These are phyloP conservation scores for Senna tora DNA, from an alignment of 306 rosid genomes.

Conservation along the genomic window DNA sequence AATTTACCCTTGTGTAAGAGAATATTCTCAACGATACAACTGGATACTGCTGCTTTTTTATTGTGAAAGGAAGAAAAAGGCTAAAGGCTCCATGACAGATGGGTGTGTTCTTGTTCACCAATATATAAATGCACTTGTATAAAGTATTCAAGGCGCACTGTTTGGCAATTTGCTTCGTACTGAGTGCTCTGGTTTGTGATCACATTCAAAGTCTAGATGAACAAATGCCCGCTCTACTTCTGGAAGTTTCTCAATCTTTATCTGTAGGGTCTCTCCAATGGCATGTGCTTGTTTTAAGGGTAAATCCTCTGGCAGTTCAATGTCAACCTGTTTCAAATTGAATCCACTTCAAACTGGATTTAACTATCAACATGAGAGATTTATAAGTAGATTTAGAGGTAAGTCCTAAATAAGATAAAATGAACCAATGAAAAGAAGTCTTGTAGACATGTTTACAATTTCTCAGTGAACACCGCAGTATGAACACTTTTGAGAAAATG, in stretches of 20 bases:
- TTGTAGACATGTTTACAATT: neutral
- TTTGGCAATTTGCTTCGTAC: constrained; percentile 73
- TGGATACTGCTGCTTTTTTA: constrained; percentile 7
- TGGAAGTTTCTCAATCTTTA: constrained; percentile 74
- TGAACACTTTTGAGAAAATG: neutral
- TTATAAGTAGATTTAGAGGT: neutral
- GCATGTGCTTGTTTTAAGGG: constrained; percentile 82
- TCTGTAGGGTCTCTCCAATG: constrained; percentile 78
- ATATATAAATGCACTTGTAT: neutral
- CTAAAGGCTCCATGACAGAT: neutral
- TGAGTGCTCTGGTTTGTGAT: constrained; percentile 94
- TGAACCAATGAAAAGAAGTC: neutral
- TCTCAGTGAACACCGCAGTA: neutral
- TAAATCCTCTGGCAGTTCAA: constrained; percentile 85
- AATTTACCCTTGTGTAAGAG: neutral
- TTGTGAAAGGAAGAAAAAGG: neutral
- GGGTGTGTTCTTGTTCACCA: neutral
- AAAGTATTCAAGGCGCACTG: constrained; percentile 41
- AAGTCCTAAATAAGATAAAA: neutral
- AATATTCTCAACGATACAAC: neutral
- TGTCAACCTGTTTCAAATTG: constrained; percentile 72
- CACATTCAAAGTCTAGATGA: constrained; percentile 96
- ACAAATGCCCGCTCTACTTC: constrained; percentile 89
- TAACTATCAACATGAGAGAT: neutral
- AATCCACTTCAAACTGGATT: neutral